phyloP scores from a whole-genome alignment of 2,329 filamentous ascomycete genomes.

The Alternaria dauci region DNA sequence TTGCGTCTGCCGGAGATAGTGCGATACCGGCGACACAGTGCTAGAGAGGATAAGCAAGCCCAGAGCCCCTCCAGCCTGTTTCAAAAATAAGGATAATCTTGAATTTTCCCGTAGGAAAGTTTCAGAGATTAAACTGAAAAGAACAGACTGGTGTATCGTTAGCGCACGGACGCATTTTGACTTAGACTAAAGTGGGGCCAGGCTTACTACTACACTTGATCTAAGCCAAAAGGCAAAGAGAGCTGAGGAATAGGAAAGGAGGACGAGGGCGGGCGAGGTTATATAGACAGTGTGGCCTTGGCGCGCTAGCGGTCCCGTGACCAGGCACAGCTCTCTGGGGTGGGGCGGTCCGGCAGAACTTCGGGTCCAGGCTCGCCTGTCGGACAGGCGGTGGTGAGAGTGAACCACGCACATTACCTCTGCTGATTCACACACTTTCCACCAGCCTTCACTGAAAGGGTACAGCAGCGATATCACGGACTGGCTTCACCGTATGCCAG shows the following conservation, averaged over 20 bases:
- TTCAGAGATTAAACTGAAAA: slow-evolving; percentile 21
- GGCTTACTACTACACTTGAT: slow-evolving; percentile 9
- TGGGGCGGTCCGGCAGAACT: neutral
- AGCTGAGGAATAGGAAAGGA: neutral
- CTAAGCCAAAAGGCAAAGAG: slow-evolving; percentile 17
- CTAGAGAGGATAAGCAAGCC: slow-evolving; percentile 28
- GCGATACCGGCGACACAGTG: slow-evolving; percentile 35
- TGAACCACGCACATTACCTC: neutral
- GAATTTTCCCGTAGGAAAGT: slow-evolving; percentile 18
- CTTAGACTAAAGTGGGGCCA: no score
- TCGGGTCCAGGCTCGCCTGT: neutral
- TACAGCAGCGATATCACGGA: neutral
- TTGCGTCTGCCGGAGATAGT: slow-evolving; percentile 31
- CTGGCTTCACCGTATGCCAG: fast-evolving
- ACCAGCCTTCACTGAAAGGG: neutral
- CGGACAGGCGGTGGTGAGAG: neutral
- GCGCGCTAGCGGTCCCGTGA: neutral
- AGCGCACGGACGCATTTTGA: no score
- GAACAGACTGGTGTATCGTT: neutral
- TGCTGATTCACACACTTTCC: neutral
- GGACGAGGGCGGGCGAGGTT: neutral
- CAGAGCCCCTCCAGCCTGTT: slow-evolving; percentile 18
- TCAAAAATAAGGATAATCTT: slow-evolving; percentile 33
- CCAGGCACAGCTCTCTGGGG: neutral
- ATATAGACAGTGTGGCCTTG: neutral